Conservation (phyloP, 495 filamentous ascomycete genomes). For the Penicillium ucsense region DNA sequence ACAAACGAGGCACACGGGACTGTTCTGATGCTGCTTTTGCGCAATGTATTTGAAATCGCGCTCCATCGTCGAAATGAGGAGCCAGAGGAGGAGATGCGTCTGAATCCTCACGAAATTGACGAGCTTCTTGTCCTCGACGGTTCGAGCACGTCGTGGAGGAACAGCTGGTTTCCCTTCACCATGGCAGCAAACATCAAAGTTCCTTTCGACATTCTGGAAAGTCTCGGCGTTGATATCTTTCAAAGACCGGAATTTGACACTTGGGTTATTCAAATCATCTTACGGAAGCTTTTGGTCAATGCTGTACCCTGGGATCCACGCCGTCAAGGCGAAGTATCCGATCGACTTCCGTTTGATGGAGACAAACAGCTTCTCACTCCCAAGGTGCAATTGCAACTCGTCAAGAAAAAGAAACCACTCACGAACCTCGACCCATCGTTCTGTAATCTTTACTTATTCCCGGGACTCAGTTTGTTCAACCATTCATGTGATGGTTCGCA, state of each 20-base stretch:
- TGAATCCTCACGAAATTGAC: slow-evolving; percentile 25
- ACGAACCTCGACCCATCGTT: slow-evolving; percentile 13
- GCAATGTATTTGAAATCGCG: slow-evolving; percentile 28
- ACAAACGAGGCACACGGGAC: slow-evolving; percentile 22
- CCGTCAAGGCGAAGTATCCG: slow-evolving; percentile 6
- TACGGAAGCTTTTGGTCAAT: slow-evolving; percentile 22
- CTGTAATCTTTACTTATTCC: slow-evolving; percentile 19
- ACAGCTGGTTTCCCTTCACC: slow-evolving; percentile 22
- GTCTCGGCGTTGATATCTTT: slow-evolving; percentile 32
- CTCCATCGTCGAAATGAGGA: slow-evolving; percentile 18
- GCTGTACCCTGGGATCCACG: slow-evolving; percentile 18
- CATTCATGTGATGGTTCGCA: slow-evolving; percentile 11
- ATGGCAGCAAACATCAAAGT: slow-evolving; percentile 25
- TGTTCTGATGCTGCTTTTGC: slow-evolving; percentile 21
- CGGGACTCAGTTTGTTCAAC: slow-evolving; percentile 27
- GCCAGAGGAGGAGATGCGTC: not conserved
- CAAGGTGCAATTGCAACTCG: slow-evolving; percentile 3
- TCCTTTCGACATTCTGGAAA: slow-evolving; percentile 25
- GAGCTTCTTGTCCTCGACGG: slow-evolving; percentile 20
- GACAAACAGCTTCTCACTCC: slow-evolving; percentile 7
- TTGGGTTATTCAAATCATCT: slow-evolving; percentile 26
- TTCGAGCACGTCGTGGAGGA: slow-evolving; percentile 3
- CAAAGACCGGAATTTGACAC: slow-evolving; percentile 28
- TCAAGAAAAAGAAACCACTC: not conserved
- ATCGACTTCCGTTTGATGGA: not conserved